These are phyloP conservation scores for Fremontodendron californicum DNA, from an alignment of 345 rosid genomes.

Conservation along the genomic window DNA sequence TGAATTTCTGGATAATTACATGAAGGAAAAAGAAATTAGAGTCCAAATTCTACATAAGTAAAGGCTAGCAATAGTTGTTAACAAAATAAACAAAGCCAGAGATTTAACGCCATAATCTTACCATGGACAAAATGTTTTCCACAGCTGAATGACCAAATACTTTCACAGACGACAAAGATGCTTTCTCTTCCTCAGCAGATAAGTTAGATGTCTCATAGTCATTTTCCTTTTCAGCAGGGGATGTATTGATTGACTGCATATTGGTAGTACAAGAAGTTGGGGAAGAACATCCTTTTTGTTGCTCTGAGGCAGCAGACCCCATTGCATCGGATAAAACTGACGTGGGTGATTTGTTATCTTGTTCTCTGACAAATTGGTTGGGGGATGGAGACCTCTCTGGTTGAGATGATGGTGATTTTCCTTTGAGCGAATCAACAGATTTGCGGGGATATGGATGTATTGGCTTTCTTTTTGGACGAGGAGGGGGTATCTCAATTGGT, in stretches of 20 bases:
- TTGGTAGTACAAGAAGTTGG: slow-evolving; percentile 57
- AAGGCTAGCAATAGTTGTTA: not conserved
- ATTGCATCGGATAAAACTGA: slow-evolving; percentile 50
- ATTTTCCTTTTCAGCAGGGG: slow-evolving; percentile 29
- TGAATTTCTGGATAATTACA: slow-evolving; percentile 27
- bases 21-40: not conserved
- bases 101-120: not conserved
- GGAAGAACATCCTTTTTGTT: slow-evolving; percentile 46
- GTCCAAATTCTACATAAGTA: not conserved
- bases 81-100: not conserved
- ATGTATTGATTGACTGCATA: slow-evolving; percentile 23
- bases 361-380: slow-evolving; percentile 33
- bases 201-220: slow-evolving; percentile 31
- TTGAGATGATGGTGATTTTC: slow-evolving; percentile 20
- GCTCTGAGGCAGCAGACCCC: slow-evolving; percentile 41
- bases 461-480: slow-evolving; percentile 86
- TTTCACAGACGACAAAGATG: slow-evolving; percentile 9
- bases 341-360: slow-evolving; percentile 50
- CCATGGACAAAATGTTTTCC: slow-evolving; percentile 23
- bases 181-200: slow-evolving; percentile 30
- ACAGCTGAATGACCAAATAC: slow-evolving; percentile 9
- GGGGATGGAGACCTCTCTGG: slow-evolving; percentile 41
- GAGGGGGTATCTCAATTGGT: slow-evolving; percentile 78
- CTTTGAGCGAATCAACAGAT: slow-evolving; percentile 21
- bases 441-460: slow-evolving; percentile 88